These are phyloP conservation scores for Epichloe typhina DNA, from an alignment of 2,329 filamentous ascomycete genomes.

Conservation along the genomic window DNA sequence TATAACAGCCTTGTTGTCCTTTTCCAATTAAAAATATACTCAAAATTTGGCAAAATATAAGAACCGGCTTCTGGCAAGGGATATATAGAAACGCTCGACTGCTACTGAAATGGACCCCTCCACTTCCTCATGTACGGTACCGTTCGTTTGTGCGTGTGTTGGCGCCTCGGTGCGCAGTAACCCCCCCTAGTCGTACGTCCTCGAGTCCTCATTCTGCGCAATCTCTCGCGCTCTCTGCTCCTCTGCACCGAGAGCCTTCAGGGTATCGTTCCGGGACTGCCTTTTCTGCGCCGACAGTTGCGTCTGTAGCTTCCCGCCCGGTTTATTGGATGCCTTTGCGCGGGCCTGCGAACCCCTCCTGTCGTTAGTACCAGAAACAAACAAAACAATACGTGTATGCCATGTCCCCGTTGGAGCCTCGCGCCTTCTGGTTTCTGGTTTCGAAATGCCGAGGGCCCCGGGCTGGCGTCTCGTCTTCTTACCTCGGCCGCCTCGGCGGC, in stretches of 20 bases:
- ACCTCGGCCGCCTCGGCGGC: slow-evolving; percentile 82
- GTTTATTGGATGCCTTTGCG: slow-evolving; percentile 42
- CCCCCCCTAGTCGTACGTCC: slow-evolving; percentile 20
- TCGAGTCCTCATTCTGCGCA: slow-evolving; percentile 38
- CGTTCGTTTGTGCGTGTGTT: no score
- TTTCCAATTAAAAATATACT: no score
- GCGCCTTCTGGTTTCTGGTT: no score
- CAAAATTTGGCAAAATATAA: no score
- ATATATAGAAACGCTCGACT: no score
- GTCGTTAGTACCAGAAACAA: neutral
- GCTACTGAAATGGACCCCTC: no score
- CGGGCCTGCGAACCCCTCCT: slow-evolving; percentile 41
- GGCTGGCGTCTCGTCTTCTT: slow-evolving; percentile 4
- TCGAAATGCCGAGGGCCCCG: no score
- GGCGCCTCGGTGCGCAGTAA: neutral
- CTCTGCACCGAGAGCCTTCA: slow-evolving; percentile 54
- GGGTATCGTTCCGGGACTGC: slow-evolving; percentile 53
- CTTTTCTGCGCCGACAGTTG: slow-evolving; percentile 66
- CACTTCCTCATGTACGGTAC: no score
- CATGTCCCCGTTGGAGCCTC: no score
- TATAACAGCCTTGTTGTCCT: no score
- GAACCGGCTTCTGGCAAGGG: no score
- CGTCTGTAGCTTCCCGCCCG: slow-evolving; percentile 50
- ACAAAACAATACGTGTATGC: no score
- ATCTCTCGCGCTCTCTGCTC: slow-evolving; percentile 54